Evolutionary conservation across 225 moss, liverwort and hornwort genomes (phyloP).

Genomic region (Marchantia paleacea): DNA sequence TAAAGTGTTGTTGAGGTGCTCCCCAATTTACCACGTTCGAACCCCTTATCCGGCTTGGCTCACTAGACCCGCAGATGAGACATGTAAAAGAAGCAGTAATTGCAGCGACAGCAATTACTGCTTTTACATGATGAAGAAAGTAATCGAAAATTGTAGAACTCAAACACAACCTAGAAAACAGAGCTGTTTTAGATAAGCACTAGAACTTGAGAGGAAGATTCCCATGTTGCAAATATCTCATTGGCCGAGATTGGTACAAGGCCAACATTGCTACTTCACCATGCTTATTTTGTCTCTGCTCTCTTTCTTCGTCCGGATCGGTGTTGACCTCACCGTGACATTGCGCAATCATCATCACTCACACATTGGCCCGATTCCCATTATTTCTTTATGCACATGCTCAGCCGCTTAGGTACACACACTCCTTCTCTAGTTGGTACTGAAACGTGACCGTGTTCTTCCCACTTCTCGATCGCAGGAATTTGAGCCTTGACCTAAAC

Average conservation of each 20-base stretch:
- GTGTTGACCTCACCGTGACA: conserved; percentile 1
- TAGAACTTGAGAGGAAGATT: not conserved
- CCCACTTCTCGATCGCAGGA: too few species aligned
- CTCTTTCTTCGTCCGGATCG: not conserved
- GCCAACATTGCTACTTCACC: not conserved
- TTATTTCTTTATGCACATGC: not conserved
- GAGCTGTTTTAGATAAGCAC: not conserved
- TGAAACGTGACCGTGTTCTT: too few species aligned
- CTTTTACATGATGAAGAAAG: not conserved
- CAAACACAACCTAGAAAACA: not conserved
- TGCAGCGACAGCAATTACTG: not conserved
- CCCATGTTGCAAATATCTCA: not conserved
- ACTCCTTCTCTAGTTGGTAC: not conserved
- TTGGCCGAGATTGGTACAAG: not conserved
- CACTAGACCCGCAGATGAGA: not conserved
- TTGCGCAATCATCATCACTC: not conserved
- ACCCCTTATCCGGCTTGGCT: not conserved
- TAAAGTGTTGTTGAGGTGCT: not conserved
- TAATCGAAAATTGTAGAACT: not conserved
- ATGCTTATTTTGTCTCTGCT: not conserved
- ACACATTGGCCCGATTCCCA: not conserved
- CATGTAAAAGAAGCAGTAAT: not conserved
- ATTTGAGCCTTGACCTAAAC: too few species aligned
- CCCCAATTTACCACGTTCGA: not conserved
- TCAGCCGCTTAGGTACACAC: not conserved